Evolutionary conservation across 371 early-diverging fungal genomes (phyloP).

Genomic region (Umbelopsis sp.): DNA sequence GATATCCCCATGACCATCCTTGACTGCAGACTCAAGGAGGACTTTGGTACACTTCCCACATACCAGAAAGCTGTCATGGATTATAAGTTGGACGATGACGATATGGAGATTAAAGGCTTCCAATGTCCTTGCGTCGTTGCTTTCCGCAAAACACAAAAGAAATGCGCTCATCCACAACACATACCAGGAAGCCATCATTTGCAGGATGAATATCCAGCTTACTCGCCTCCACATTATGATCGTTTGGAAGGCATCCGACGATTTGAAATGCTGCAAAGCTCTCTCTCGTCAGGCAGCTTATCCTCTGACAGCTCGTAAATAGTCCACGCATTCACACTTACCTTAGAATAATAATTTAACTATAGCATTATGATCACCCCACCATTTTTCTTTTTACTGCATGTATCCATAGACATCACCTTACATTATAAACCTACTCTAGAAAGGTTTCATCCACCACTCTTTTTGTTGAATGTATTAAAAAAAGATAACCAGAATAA

Average conservation of each 20-base stretch:
- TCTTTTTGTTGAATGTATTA: no score
- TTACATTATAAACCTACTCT: neutral
- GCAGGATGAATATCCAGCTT: neutral
- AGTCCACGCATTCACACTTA: neutral
- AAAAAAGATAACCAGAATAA: no score
- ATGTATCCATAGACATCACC: neutral
- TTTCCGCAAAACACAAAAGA: conserved; percentile 27
- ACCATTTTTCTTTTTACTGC: neutral
- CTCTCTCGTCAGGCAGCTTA: neutral
- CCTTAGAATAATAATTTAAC: neutral
- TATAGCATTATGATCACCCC: neutral
- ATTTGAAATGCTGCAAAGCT: neutral
- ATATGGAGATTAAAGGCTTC: conserved; percentile 22
- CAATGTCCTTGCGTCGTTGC: conserved; percentile 36
- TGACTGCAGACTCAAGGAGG: conserved; percentile 51
- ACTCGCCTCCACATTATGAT: conserved; percentile 8
- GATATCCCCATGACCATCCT: conserved; percentile 52
- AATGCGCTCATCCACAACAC: conserved; percentile 2
- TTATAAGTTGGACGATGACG: conserved; percentile 21
- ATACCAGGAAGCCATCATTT: neutral
- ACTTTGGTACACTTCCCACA: conserved; percentile 42
- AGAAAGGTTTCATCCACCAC: no score
- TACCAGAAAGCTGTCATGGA: conserved; percentile 38
- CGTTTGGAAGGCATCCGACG: conserved; percentile 8
- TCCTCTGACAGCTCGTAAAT: neutral